Evolutionary conservation across 2,329 filamentous ascomycete species (phyloP).

Genomic region (Epichloe coenophiala): DNA sequence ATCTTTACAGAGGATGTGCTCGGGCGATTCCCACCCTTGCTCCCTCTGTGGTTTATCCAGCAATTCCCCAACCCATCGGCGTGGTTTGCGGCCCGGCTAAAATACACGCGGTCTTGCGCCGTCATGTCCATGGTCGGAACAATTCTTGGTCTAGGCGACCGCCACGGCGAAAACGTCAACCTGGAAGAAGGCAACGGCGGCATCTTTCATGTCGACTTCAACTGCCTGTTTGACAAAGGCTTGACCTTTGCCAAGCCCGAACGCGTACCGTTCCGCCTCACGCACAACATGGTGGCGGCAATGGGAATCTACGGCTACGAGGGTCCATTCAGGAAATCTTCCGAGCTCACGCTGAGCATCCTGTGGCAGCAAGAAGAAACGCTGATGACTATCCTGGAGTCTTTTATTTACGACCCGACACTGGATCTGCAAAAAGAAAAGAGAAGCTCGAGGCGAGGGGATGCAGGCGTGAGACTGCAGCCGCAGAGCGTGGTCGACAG

Average conservation of each 20-base stretch:
- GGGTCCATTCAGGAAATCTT: slow-evolving; percentile 80
- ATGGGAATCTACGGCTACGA: slow-evolving; percentile 94
- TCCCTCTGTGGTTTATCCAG: slow-evolving; percentile 91
- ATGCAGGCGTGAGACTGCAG: slow-evolving; percentile 35
- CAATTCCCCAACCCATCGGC: slow-evolving; percentile 85
- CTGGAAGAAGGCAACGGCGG: slow-evolving; percentile 89
- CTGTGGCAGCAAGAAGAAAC: slow-evolving; percentile 89
- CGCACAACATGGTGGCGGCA: slow-evolving; percentile 96
- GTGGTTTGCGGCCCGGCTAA: slow-evolving; percentile 81
- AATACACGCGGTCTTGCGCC: slow-evolving; percentile 85
- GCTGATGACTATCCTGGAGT: slow-evolving; percentile 91
- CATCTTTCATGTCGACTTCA: slow-evolving; percentile 97
- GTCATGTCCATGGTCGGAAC: slow-evolving; percentile 99
- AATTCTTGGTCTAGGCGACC: slow-evolving; percentile 82
- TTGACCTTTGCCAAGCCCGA: slow-evolving; percentile 92
- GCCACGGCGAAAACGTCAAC: slow-evolving; percentile 93
- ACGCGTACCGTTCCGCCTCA: slow-evolving; percentile 87
- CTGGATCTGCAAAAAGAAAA: slow-evolving; percentile 74
- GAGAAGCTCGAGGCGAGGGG: slow-evolving; percentile 20
- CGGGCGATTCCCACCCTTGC: slow-evolving; percentile 61
- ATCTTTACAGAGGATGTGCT: slow-evolving; percentile 58
- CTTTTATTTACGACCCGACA: slow-evolving; percentile 93
- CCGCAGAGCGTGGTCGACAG: slow-evolving; percentile 72
- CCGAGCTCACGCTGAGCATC: slow-evolving; percentile 74
- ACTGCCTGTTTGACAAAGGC: slow-evolving; percentile 97